Percentiles rank a stretch among this genome's conserved stretches.
Evolutionary conservation across 2,329 filamentous ascomycete genomes (phyloP).

Genomic region (Curvularia hawaiiensis): DNA sequence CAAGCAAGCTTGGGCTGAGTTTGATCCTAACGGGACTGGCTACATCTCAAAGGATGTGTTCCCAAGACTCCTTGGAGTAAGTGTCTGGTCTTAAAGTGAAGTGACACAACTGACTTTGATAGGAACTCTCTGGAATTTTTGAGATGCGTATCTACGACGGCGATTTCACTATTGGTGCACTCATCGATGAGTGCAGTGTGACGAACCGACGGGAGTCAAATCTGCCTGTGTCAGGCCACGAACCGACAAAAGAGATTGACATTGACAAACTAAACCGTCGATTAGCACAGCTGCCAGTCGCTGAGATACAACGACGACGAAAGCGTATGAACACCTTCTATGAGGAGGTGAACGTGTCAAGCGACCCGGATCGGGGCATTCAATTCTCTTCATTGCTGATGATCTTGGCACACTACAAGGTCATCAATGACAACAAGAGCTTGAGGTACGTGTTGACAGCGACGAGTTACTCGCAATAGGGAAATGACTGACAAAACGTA

Average conservation of each 20-base stretch:
- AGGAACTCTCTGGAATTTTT: slow-evolving; percentile 90
- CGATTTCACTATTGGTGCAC: slow-evolving; percentile 83
- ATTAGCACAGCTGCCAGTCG: slow-evolving; percentile 73
- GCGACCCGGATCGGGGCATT: slow-evolving; percentile 87
- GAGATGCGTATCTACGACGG: slow-evolving; percentile 96
- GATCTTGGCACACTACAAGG: slow-evolving; percentile 97
- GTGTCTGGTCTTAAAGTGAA: slow-evolving; percentile 27
- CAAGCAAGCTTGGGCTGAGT: slow-evolving; percentile 97
- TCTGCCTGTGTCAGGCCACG: slow-evolving; percentile 52
- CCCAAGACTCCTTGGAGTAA: slow-evolving; percentile 79
- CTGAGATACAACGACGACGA: slow-evolving; percentile 74
- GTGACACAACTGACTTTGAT: slow-evolving; percentile 13
- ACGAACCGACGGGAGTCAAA: slow-evolving; percentile 58
- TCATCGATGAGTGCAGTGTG: slow-evolving; percentile 81
- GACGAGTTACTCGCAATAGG: background rate
- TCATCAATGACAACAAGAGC: slow-evolving; percentile 97
- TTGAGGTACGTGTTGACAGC: slow-evolving; percentile 62
- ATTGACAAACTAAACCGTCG: slow-evolving; percentile 75
- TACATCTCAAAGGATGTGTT: slow-evolving; percentile 91
- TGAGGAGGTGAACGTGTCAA: slow-evolving; percentile 92
- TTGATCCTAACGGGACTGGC: slow-evolving; percentile 88
- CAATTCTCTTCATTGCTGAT: slow-evolving; percentile 91
- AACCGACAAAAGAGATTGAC: slow-evolving; percentile 62
- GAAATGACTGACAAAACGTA: slow-evolving; percentile 44
- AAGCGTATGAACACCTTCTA: slow-evolving; percentile 92